Evolutionary conservation across 73 alveolate genomes (phyloP), one percentile per base, ranked within the genome.

Genomic region (Diophrys appendiculata): DNA sequence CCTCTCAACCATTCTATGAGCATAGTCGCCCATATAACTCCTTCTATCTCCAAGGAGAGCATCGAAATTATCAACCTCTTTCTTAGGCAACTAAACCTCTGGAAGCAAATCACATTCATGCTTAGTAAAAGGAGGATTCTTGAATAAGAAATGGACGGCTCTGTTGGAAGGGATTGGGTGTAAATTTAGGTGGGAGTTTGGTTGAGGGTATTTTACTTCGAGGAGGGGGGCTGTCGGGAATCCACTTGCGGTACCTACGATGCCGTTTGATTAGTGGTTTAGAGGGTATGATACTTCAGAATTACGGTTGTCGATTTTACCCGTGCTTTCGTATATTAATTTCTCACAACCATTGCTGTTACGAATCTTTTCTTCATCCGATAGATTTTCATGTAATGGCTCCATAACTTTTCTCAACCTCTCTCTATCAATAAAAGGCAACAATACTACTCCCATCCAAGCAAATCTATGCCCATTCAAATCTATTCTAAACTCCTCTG

Each of bases 391-490:
- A 24, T 85, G 85, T 0, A 77, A 76, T 31, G 32, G 65, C 34
- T 60, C 53, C 77, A 95, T 85, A 1, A 95, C 94, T 33, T 65
- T 73, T 23, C 80, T 54, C 32, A 97, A 92, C 31, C 98, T 91
- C 1, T 92, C 83, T 72, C 88, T 95, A 68, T 95, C 99, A 27
- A 97, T 92, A 89, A 97, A 97, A n/a, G 99, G 99, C 53, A 97
- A 82, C 69, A 97, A 89, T 70, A 87, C 90, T 35, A 95, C 99
- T 3, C 98, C 99, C 98, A 95, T 96, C 99, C 99, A 97, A 52
- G 98, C 99, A 80, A 77, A 98, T 34, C 98, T 92, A 73, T 95
- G 95, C 33, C 99, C 99, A 78, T 97, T 97, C 68, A 96, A 80
- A 86, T 98, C 99, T 65, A 98, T 82, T 73, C 92, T 90, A 78